Percentiles rank a stretch among this genome's conserved stretches.
Conservation (phyloP, 768 basidiomycete genomes). For the Leccinum subgranulosum region DNA sequence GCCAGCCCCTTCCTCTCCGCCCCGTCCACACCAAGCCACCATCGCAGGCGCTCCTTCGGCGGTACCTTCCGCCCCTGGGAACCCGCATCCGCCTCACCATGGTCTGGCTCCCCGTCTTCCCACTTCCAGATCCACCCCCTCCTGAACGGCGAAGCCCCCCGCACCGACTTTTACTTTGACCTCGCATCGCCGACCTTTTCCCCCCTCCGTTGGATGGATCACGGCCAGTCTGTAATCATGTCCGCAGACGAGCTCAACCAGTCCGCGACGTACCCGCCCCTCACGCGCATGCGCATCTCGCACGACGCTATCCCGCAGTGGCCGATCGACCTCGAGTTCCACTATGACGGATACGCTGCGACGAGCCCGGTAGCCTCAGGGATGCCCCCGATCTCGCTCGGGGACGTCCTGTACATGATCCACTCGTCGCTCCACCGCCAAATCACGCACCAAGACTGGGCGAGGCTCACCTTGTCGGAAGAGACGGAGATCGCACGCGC, state of each 20-base stretch:
- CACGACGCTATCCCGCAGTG: conserved; percentile 58
- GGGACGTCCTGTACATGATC: conserved; percentile 55
- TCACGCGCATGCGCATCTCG: conserved; percentile 52
- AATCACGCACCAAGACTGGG: conserved; percentile 38
- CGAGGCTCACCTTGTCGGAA: conserved; percentile 21
- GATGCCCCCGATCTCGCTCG: conserved; percentile 48
- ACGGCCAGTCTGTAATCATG: conserved; percentile 38
- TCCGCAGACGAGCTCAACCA: conserved; percentile 45
- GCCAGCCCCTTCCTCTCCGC: conserved; percentile 24
- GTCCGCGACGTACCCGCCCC: conserved; percentile 54
- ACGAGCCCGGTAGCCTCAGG: conserved; percentile 8
- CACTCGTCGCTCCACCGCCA: conserved; percentile 45
- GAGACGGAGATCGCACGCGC: conserved; percentile 34
- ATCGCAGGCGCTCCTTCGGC: conserved; percentile 31
- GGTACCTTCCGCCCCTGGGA: conserved; percentile 19
- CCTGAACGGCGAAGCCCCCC: conserved; percentile 49
- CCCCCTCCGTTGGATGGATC: conserved; percentile 40
- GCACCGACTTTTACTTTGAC: conserved; percentile 52
- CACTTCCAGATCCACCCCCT: conserved; percentile 28
- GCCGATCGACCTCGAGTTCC: conserved; percentile 53
- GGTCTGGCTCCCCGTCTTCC: conserved; percentile 20
- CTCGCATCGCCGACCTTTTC: conserved; percentile 46
- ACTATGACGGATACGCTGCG: conserved; percentile 24
- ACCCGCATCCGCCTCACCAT: conserved; percentile 17
- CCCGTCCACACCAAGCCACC: conserved; percentile 7